Conservation (phyloP, 352 stramenopile species). For the Pythium scleroteichum region DNA sequence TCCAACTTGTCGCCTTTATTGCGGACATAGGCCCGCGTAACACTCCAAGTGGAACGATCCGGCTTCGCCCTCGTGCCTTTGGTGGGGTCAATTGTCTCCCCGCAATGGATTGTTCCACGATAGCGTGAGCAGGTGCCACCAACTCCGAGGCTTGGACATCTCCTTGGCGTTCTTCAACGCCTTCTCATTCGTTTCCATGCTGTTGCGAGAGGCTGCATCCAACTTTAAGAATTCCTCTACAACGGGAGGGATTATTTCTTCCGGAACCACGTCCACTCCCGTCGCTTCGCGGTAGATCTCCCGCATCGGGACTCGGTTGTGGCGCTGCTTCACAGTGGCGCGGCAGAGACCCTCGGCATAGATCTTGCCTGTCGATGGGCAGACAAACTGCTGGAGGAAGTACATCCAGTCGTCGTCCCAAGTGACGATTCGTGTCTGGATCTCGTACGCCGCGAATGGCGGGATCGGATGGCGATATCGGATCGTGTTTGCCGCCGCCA, state of each 20-base stretch:
- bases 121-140: slow-evolving; percentile 8
- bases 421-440: slow-evolving; percentile 31
- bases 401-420: slow-evolving; percentile 36
- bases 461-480: slow-evolving; percentile 29
- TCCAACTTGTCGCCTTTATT: no score
- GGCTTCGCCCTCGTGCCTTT: not conserved
- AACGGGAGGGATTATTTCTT: slow-evolving; percentile 17
- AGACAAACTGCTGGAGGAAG: slow-evolving; percentile 34
- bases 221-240: slow-evolving; percentile 35
- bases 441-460: slow-evolving; percentile 30
- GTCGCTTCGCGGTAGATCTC: slow-evolving; percentile 25
- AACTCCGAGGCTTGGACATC: not conserved
- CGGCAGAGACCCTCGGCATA: slow-evolving; percentile 32
- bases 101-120: slow-evolving; percentile 19
- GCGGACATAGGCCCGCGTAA: no score
- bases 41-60: no score
- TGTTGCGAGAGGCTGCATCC: slow-evolving; percentile 28
- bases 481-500: slow-evolving; percentile 48
- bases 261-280: slow-evolving; percentile 14
- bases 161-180: no score
- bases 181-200: slow-evolving; percentile 31
- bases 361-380: slow-evolving; percentile 29
- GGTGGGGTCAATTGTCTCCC: not conserved
- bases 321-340: slow-evolving; percentile 26
- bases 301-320: slow-evolving; percentile 17